These are phyloP conservation scores for Chalciporus sphaerocephalus DNA, from an alignment of 768 basidiomycete species.

Conservation along the genomic window DNA sequence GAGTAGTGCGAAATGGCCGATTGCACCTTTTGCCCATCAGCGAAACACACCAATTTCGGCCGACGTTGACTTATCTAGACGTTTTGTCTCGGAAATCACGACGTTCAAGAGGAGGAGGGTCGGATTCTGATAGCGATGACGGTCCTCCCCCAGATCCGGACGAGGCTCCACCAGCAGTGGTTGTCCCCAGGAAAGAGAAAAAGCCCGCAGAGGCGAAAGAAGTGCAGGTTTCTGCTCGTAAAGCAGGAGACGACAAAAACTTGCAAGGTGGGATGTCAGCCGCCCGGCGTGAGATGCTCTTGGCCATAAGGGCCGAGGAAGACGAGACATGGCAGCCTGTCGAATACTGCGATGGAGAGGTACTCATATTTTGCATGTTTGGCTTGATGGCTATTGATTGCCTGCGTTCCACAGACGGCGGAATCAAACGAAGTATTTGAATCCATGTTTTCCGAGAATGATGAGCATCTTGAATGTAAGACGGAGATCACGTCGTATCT, in stretches of 20 bases:
- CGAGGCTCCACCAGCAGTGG: constrained; percentile 47
- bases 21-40: constrained; percentile 75
- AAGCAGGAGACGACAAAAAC: constrained; percentile 58
- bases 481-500: constrained; percentile 55
- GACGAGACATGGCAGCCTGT: constrained; percentile 74
- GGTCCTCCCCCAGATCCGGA: constrained; percentile 80
- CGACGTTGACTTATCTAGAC: constrained; percentile 79
- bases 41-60: constrained; percentile 78
- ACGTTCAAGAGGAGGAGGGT: constrained; percentile 43
- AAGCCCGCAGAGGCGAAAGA: constrained; percentile 60
- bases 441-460: constrained; percentile 56
- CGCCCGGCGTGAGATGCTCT: constrained; percentile 72
- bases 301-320: constrained; percentile 67
- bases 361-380: constrained; percentile 31
- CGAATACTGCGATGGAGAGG: constrained; percentile 61
- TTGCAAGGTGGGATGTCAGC: constrained; percentile 63
- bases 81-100: constrained; percentile 59
- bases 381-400: constrained; percentile 5
- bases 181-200: constrained; percentile 53
- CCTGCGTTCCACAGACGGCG: constrained; percentile 41
- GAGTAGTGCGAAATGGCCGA: constrained; percentile 65
- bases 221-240: constrained; percentile 72
- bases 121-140: constrained; percentile 71
- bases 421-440: constrained; percentile 58
- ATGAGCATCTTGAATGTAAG: constrained; percentile 48